Percentiles rank a stretch among this genome's conserved stretches.
Conservation (phyloP, 208 protist species). For the Wallacemonas sp. region DNA sequence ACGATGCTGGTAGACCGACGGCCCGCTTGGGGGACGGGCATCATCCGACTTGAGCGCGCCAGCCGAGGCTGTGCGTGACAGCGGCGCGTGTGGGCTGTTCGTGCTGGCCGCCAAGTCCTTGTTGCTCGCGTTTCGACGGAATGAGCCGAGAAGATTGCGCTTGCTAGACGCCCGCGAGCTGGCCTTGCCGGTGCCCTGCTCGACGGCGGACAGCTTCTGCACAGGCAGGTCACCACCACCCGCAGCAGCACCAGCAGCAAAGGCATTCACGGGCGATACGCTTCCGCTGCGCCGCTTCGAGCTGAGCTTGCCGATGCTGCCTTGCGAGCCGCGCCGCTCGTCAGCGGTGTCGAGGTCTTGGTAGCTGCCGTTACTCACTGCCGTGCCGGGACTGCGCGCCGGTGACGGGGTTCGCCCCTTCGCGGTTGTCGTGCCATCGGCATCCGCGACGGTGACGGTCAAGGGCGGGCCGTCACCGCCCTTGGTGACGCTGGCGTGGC, state of each 20-base stretch:
- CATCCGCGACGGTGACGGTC: no score
- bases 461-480: no score
- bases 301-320: no score
- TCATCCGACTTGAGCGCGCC: not conserved
- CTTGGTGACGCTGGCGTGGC: no score
- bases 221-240: not conserved
- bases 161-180: not conserved
- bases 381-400: not conserved
- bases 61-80: not conserved
- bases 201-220: not conserved
- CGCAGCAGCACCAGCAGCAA: no score
- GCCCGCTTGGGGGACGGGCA: not conserved
- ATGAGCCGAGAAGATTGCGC: not conserved
- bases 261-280: not conserved
- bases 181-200: constrained; percentile 5
- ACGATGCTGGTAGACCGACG: constrained; percentile 13
- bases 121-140: not conserved
- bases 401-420: not conserved
- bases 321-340: no score
- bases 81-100: constrained; percentile 2
- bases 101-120: not conserved
- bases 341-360: not conserved
- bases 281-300: not conserved
- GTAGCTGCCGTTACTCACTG: not conserved
- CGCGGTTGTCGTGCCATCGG: no score